Evolutionary conservation across 495 filamentous ascomycete genomes (phyloP).

Genomic region (Thermothielavioides terrestris): DNA sequence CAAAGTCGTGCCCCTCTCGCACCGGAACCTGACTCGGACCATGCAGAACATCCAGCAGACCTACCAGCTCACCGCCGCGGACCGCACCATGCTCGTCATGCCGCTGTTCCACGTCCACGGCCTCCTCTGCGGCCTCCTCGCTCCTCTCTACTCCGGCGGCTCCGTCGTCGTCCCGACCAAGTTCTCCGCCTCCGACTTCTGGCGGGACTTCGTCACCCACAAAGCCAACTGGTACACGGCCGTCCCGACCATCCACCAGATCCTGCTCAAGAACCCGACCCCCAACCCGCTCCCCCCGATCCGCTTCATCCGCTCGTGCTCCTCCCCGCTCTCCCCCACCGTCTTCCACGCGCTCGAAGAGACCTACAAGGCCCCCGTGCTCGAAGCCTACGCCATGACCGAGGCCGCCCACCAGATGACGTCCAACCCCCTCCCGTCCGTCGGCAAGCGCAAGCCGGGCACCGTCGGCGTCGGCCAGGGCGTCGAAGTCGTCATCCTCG

Average conservation of each 20-base stretch:
- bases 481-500: conserved; percentile 69
- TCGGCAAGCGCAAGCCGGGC: conserved; percentile 58
- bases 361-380: conserved; percentile 64
- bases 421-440: conserved; percentile 70
- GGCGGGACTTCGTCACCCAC: conserved; percentile 59
- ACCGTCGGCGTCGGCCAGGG: conserved; percentile 74
- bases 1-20: conserved; percentile 74
- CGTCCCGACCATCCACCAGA: conserved; percentile 83
- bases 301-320: conserved; percentile 82
- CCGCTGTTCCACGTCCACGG: conserved; percentile 86
- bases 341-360: conserved; percentile 66
- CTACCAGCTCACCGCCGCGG: conserved; percentile 55
- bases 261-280: conserved; percentile 60
- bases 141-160: conserved; percentile 61
- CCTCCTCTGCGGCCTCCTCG: conserved; percentile 67
- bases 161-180: conserved; percentile 63
- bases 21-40: conserved; percentile 63
- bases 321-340: conserved; percentile 68
- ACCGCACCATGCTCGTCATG: conserved; percentile 84
- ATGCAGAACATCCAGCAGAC: conserved; percentile 62
- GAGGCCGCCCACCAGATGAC: conserved; percentile 88
- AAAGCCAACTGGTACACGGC: conserved; percentile 85
- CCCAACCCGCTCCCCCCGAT: conserved; percentile 60
- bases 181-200: conserved; percentile 80
- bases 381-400: conserved; percentile 89